phyloP scores from a whole-genome alignment of 345 rosid species.

The Hibiscus mutabilis region DNA sequence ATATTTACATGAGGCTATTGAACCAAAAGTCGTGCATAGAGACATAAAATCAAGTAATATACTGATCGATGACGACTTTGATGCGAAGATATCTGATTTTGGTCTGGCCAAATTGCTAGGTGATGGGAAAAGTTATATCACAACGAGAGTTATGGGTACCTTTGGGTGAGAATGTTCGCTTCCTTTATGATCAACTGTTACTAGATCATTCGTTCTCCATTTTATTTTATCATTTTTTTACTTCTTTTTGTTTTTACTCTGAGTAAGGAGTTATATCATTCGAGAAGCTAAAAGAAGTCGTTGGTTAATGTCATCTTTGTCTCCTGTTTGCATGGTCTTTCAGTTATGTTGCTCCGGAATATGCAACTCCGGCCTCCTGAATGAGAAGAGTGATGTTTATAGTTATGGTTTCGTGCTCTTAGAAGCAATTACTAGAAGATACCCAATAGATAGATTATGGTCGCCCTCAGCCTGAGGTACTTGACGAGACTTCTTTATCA shows the following conservation, averaged over 20 bases:
- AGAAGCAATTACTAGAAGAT: slow-evolving; percentile 96
- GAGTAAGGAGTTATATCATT: background rate
- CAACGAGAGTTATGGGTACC: slow-evolving; percentile 97
- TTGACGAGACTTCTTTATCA: slow-evolving; percentile 9
- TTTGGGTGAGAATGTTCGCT: slow-evolving; percentile 64
- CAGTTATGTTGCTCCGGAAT: slow-evolving; percentile 95
- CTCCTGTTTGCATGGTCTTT: slow-evolving; percentile 14
- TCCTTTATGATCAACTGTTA: background rate
- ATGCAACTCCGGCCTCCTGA: slow-evolving; percentile 88
- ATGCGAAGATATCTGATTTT: slow-evolving; percentile 89
- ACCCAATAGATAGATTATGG: slow-evolving; percentile 88
- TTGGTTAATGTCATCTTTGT: background rate
- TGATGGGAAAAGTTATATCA: slow-evolving; percentile 77
- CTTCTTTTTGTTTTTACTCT: background rate
- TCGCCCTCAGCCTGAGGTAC: slow-evolving; percentile 83
- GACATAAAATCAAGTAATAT: slow-evolving; percentile 97
- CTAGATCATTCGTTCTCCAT: background rate
- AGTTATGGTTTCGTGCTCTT: slow-evolving; percentile 86
- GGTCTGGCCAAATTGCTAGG: slow-evolving; percentile 92
- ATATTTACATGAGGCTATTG: slow-evolving; percentile 94
- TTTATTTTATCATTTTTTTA: background rate
- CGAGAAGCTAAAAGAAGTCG: background rate
- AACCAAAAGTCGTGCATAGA: slow-evolving; percentile 96
- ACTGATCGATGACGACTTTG: slow-evolving; percentile 71
- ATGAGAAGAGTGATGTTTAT: slow-evolving; percentile 97